Base-by-base conservation (phyloP, 1,284 basidiomycete species). In the Ganoderma sinense region DNA sequence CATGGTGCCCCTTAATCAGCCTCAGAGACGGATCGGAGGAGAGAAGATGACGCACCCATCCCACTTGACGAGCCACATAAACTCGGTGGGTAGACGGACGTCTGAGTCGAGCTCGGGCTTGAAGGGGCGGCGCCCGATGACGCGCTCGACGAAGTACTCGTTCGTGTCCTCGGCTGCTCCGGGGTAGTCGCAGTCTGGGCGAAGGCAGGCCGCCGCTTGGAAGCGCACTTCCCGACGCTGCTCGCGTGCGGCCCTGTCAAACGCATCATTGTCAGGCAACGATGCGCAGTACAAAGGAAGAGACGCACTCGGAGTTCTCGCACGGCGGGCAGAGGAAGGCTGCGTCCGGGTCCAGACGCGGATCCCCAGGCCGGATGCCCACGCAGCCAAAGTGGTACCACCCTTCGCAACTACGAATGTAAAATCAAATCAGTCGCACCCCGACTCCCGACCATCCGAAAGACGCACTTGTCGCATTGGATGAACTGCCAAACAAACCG, bases 121-220 rank as follows among this genome's bases (percentile, higher is more conserved):
- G 65, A 71, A 73, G n/a, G 69, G 70, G 2, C 69, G 67, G 18
- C 73, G 71, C 8, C 73, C 73, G 29, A 74, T 74, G 58, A 74
- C 73, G 45, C 73, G 73, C 63, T 74, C 73, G n/a, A 74, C 70
- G 11, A 71, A 74, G 63, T 74, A 74, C 59, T 73, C 71, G 61
- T 73, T 58, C 29, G 70, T 73, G 51, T 71, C 71, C 31, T 69
- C 69, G 2, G 70, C 71, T 13, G 65, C 67, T 13, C 69, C 71
- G 2, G 73, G 68, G 33, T 69, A 68, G 62, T 71, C 70, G 64
- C 73, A 74, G 31, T 74, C 73, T 2, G 73, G 73, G n/a, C 73
- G 73, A 16, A 67, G 58, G 41, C 73, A 74, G 10, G 70, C 71
- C 2, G 71, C 71, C 16, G 64, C 71, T 45, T 70, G 55, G 61